A percentile compares a stretch with the other conserved stretches of the same genome.
Evolutionary conservation across 176 grass and related monocot species (phyloP).

Genomic region (Oryza nivara): DNA sequence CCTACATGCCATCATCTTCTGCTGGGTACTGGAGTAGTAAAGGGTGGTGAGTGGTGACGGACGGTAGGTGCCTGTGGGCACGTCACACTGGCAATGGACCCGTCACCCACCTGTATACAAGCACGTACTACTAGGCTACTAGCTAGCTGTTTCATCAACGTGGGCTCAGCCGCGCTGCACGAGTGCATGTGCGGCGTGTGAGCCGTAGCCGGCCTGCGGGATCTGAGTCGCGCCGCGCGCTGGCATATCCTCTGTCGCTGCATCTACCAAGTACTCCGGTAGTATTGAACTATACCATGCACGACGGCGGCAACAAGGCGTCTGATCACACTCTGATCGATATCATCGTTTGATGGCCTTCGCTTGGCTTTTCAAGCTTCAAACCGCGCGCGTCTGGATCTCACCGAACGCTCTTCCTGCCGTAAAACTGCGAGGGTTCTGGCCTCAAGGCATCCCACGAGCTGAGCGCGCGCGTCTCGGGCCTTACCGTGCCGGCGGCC

Average conservation of each 20-base stretch:
- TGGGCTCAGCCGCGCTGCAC: not conserved
- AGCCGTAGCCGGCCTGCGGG: not conserved
- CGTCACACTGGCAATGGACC: not conserved
- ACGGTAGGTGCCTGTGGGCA: not conserved
- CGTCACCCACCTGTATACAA: not conserved
- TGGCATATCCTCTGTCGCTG: conserved; percentile 8
- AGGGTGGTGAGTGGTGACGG: too few relatives aligned
- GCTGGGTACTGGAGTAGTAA: not conserved
- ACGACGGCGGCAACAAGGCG: not conserved
- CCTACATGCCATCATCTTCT: not conserved
- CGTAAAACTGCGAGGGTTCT: not conserved
- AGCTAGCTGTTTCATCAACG: too few relatives aligned
- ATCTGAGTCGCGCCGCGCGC: not conserved
- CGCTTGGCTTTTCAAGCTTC: too few relatives aligned
- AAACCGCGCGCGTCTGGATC: too few relatives aligned
- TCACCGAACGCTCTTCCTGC: too few relatives aligned
- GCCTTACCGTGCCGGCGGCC: too few relatives aligned
- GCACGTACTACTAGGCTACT: too few relatives aligned
- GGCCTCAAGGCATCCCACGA: too few relatives aligned
- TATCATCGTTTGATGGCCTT: not conserved
- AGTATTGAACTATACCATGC: not conserved
- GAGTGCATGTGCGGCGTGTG: not conserved
- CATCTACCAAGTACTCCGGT: not conserved
- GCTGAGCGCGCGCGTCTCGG: too few relatives aligned
- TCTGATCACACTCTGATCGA: not conserved